Conservation (phyloP, 352 stramenopile species). For the Phytophthora nicotianae region DNA sequence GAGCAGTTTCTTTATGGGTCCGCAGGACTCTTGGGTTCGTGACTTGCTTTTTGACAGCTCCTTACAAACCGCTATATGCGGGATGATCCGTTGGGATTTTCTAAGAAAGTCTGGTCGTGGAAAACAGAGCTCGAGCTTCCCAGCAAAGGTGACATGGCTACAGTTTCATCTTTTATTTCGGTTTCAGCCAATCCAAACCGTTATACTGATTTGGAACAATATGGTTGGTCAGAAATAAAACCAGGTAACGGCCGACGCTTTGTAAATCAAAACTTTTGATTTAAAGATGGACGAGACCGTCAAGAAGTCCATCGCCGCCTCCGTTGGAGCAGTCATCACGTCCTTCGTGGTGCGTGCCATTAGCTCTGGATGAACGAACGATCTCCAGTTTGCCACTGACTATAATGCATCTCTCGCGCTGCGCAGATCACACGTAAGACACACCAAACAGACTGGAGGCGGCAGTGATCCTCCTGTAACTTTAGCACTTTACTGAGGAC, state of each 20-base stretch:
- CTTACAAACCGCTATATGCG: constrained; percentile 32
- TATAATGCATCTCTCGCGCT: neutral
- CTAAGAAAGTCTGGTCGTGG: neutral
- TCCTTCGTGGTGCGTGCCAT: constrained; percentile 59
- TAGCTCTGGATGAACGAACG: neutral
- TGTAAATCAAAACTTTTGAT: constrained; percentile 15
- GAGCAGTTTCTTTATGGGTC: constrained; percentile 28
- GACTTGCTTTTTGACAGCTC: neutral
- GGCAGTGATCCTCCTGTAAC: too few relatives aligned
- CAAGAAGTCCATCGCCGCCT: constrained; percentile 71
- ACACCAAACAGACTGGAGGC: too few relatives aligned
- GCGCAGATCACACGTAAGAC: constrained; percentile 71
- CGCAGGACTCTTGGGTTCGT: neutral
- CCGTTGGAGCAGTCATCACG: constrained; percentile 69
- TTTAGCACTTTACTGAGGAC: constrained; percentile 1
- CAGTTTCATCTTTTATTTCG: neutral
- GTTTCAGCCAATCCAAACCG: neutral
- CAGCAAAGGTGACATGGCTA: constrained; percentile 29
- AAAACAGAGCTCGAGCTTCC: constrained; percentile 19
- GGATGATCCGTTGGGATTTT: constrained; percentile 24
- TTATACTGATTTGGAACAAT: neutral
- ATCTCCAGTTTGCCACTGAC: neutral
- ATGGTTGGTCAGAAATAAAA: neutral
- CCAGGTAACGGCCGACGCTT: neutral
- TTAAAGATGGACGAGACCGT: constrained; percentile 75